phyloP scores from a whole-genome alignment of 2,329 filamentous ascomycete genomes.

The Colletotrichum godetiae region DNA sequence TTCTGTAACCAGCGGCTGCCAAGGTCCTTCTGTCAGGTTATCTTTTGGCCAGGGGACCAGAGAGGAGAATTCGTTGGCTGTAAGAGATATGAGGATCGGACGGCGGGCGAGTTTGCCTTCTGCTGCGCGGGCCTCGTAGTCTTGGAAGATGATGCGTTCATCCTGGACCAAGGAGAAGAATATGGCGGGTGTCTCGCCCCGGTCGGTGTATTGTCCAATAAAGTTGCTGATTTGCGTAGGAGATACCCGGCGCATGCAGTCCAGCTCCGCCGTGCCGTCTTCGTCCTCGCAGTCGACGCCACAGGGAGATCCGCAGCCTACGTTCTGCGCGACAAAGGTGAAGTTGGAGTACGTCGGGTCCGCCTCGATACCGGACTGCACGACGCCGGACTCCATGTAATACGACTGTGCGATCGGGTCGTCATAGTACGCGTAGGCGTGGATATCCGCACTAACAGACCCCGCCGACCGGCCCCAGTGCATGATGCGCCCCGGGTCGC shows the following conservation, averaged over 20 bases:
- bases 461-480: slow-evolving; percentile 62
- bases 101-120: slow-evolving; percentile 40
- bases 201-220: slow-evolving; percentile 43
- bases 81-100: slow-evolving; percentile 46
- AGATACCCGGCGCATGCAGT: slow-evolving; percentile 50
- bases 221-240: slow-evolving; percentile 45
- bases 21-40: slow-evolving; percentile 44
- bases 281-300: slow-evolving; percentile 19
- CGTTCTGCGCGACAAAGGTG: slow-evolving; percentile 45
- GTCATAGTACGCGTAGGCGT: slow-evolving; percentile 56
- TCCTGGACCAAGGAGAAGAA: slow-evolving; percentile 43
- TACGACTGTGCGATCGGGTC: slow-evolving; percentile 57
- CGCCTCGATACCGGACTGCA: slow-evolving; percentile 42
- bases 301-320: slow-evolving; percentile 46
- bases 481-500: slow-evolving; percentile 47
- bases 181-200: slow-evolving; percentile 37
- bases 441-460: slow-evolving; percentile 50
- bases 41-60: slow-evolving; percentile 42
- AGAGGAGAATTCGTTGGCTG: slow-evolving; percentile 45
- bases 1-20: slow-evolving; percentile 33
- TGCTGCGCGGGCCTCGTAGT: slow-evolving; percentile 43
- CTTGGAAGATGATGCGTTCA: slow-evolving; percentile 43
- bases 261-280: slow-evolving; percentile 43
- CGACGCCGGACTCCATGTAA: slow-evolving; percentile 54
- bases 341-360: slow-evolving; percentile 46